These are phyloP conservation scores for Pyrenophora graminea DNA, from an alignment of 2,329 filamentous ascomycete species.

Conservation along the genomic window DNA sequence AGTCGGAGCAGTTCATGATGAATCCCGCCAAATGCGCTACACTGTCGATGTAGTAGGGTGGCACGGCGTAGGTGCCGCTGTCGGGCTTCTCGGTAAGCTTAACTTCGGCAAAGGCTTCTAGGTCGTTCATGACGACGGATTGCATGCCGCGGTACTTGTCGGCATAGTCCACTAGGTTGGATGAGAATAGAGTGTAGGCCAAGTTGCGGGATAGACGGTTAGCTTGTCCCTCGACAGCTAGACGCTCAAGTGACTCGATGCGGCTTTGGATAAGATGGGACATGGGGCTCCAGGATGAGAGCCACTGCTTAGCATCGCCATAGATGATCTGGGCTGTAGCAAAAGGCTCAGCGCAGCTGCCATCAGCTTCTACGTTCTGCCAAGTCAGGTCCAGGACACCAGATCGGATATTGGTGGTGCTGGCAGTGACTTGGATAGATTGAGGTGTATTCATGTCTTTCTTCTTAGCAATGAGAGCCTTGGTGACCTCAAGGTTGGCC, in stretches of 20 bases:
- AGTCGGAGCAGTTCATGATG: slow-evolving; percentile 27
- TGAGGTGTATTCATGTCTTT: slow-evolving; percentile 4
- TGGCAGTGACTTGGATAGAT: slow-evolving; percentile 8
- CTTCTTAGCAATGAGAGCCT: slow-evolving; percentile 28
- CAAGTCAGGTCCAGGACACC: slow-evolving; percentile 10
- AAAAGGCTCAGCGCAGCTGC: slow-evolving; percentile 3
- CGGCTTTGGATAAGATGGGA: slow-evolving; percentile 21
- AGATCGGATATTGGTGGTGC: slow-evolving; percentile 10
- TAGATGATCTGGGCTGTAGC: slow-evolving; percentile 9
- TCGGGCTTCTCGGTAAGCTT: slow-evolving; percentile 8
- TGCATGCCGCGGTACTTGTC: slow-evolving; percentile 28
- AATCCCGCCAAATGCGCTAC: slow-evolving; percentile 31
- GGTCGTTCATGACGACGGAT: slow-evolving; percentile 25
- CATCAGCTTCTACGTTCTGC: slow-evolving; percentile 10
- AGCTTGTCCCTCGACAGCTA: slow-evolving; percentile 14
- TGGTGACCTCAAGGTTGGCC: slow-evolving; percentile 45
- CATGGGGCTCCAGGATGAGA: slow-evolving; percentile 19
- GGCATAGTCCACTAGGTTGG: slow-evolving; percentile 25
- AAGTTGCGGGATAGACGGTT: slow-evolving; percentile 21
- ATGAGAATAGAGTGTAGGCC: slow-evolving; percentile 29
- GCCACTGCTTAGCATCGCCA: slow-evolving; percentile 15
- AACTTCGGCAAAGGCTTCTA: slow-evolving; percentile 21
- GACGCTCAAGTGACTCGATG: slow-evolving; percentile 20
- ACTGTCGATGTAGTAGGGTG: slow-evolving; percentile 33
- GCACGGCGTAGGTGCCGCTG: slow-evolving; percentile 13